Percentiles rank a stretch among this genome's conserved stretches.
phyloP scores from a whole-genome alignment of 2,329 filamentous ascomycete species.

The Helotiales sp. region DNA sequence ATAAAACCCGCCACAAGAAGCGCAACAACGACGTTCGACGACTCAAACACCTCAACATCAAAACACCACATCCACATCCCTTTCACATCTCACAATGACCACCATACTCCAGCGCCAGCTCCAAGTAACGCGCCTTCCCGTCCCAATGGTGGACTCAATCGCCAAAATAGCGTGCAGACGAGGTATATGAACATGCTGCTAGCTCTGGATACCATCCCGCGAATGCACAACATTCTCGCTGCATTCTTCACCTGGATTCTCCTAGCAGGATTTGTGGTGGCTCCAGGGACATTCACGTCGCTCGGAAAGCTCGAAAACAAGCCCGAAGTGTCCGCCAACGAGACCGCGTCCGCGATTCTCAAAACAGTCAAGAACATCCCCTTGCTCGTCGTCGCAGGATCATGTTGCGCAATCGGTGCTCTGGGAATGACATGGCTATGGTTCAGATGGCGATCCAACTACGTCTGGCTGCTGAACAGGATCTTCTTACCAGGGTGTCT shows the following conservation, averaged over 20 bases:
- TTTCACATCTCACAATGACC: constrained; percentile 11
- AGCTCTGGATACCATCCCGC: constrained; percentile 38
- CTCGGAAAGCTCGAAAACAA: constrained; percentile 21
- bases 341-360: constrained; percentile 25
- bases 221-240: constrained; percentile 39
- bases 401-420: constrained; percentile 35
- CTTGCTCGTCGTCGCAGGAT: constrained; percentile 32
- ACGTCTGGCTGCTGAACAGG: constrained; percentile 38
- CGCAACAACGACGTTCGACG: constrained; percentile 6
- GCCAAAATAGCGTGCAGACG: constrained; percentile 37
- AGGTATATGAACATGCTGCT: constrained; percentile 41
- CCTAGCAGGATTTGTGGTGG: constrained; percentile 40
- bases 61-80: constrained; percentile 20
- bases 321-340: constrained; percentile 12
- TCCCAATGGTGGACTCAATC: constrained; percentile 10
- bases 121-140: neutral
- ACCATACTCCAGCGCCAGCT: constrained; percentile 7
- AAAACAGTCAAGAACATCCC: constrained; percentile 34
- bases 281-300: constrained; percentile 40
- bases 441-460: constrained; percentile 31
- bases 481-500: constrained; percentile 40
- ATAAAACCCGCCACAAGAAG: constrained; percentile 19
- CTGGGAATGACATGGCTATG: constrained; percentile 38
- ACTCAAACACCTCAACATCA: neutral
- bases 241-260: constrained; percentile 41